Evolutionary conservation across 441 rosid species (phyloP).

Genomic region (Populus tomentosa): DNA sequence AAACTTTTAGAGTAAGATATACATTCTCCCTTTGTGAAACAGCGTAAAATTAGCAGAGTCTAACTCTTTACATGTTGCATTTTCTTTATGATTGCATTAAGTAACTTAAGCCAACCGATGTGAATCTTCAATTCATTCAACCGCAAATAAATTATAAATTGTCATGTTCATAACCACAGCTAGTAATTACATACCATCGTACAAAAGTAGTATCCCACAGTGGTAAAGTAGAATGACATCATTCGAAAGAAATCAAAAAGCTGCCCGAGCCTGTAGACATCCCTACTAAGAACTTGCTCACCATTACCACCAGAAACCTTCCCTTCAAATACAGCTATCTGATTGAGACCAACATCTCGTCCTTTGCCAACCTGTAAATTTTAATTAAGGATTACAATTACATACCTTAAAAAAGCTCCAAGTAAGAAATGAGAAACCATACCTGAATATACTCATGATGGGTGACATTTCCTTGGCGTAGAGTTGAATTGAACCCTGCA

Average conservation of each 20-base stretch:
- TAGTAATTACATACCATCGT: slow-evolving; percentile 71
- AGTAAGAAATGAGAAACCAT: slow-evolving; percentile 11
- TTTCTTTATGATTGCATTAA: neutral
- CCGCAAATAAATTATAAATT: neutral
- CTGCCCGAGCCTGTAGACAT: slow-evolving; percentile 97
- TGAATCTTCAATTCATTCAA: neutral
- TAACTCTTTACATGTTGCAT: neutral
- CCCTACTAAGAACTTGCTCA: slow-evolving; percentile 99
- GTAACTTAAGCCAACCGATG: slow-evolving; percentile 10
- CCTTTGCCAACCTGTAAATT: slow-evolving; percentile 96
- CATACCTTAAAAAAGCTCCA: slow-evolving; percentile 4
- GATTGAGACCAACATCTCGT: slow-evolving; percentile 98
- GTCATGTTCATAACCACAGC: neutral
- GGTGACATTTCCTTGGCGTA: slow-evolving; percentile 98
- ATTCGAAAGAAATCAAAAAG: slow-evolving; percentile 97
- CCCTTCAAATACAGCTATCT: slow-evolving; percentile 98
- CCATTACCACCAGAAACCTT: slow-evolving; percentile 99
- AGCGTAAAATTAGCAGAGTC: neutral
- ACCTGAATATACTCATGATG: slow-evolving; percentile 99
- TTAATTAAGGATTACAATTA: slow-evolving; percentile 11
- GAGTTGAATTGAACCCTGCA: slow-evolving; percentile 94
- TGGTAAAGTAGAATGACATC: slow-evolving; percentile 98
- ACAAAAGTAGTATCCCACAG: slow-evolving; percentile 95
- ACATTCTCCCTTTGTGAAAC: neutral
- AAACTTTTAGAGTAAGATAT: neutral